A percentile compares a stretch with the other conserved stretches of the same genome.
phyloP scores from a whole-genome alignment of 1,284 basidiomycete species.

The Rhodotorula mucilaginosa region DNA sequence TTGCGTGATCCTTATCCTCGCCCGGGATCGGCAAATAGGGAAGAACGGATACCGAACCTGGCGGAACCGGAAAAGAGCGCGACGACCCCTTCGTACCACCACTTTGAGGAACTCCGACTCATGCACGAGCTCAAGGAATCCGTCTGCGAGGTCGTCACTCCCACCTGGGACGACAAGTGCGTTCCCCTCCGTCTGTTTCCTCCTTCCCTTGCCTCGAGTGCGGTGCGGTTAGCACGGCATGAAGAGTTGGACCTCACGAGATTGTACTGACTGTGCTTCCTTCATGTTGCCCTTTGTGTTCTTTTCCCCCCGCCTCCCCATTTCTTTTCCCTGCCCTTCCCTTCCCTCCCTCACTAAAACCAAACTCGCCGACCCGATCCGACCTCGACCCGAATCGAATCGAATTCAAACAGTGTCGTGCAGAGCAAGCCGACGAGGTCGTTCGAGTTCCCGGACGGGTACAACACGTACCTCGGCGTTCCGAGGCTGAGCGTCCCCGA shows the following conservation, averaged over 20 bases:
- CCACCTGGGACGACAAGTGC: constrained; percentile 78
- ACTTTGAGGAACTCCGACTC: constrained; percentile 68
- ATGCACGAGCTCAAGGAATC: constrained; percentile 93
- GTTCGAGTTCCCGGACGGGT: constrained; percentile 97
- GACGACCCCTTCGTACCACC: constrained; percentile 36
- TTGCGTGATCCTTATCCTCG: too few species aligned
- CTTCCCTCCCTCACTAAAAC: too few species aligned
- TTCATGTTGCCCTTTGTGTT: not conserved
- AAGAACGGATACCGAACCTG: constrained; percentile 53
- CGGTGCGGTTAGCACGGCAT: too few species aligned
- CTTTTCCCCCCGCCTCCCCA: not conserved
- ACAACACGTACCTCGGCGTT: constrained; percentile 75
- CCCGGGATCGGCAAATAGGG: constrained; percentile 50
- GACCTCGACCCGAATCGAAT: too few species aligned
- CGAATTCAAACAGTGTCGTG: constrained; percentile 46
- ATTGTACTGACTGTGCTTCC: not conserved
- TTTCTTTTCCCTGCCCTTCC: too few species aligned
- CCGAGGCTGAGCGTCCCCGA: constrained; percentile 85
- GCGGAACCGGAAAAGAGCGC: constrained; percentile 19
- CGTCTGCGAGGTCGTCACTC: constrained; percentile 76
- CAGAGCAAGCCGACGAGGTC: constrained; percentile 56
- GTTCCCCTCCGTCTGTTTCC: not conserved
- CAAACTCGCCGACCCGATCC: too few species aligned
- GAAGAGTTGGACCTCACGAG: not conserved
- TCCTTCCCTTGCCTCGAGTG: too few species aligned